These are phyloP conservation scores for Phaeosphaeria sp. DNA, from an alignment of 2,329 filamentous ascomycete species.

Conservation along the genomic window DNA sequence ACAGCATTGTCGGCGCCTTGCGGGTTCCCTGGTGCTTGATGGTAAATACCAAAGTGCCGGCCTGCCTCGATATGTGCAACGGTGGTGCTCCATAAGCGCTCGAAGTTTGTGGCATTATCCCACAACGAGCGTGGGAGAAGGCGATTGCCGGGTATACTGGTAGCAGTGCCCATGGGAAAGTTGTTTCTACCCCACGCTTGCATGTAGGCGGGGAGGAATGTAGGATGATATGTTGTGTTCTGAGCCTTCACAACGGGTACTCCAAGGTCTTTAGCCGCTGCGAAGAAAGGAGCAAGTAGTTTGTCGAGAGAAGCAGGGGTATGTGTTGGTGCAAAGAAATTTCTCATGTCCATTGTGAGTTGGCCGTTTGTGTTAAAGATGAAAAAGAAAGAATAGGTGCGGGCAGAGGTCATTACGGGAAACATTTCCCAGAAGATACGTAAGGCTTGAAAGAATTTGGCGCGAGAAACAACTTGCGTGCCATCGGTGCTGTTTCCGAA, in stretches of 20 bases:
- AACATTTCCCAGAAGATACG: conserved; percentile 7
- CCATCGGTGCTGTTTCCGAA: conserved; percentile 8
- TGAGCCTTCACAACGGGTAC: conserved; percentile 18
- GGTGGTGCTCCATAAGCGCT: conserved; percentile 17
- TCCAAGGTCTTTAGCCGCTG: conserved; percentile 10
- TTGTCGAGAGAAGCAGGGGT: conserved; percentile 12
- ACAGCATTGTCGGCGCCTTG: conserved; percentile 31
- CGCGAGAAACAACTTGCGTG: conserved; percentile 7
- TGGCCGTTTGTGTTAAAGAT: conserved; percentile 4
- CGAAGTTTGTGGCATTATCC: conserved; percentile 19
- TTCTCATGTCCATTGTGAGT: conserved; percentile 8
- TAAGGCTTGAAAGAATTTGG: conserved; percentile 25
- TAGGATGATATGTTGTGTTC: conserved; percentile 12
- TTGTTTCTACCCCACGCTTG: conserved; percentile 24
- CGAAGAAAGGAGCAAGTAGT: conserved; percentile 16
- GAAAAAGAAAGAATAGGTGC: conserved; percentile 12
- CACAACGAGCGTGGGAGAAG: conserved; percentile 27
- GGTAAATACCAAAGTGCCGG: conserved; percentile 23
- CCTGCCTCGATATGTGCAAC: conserved; percentile 23
- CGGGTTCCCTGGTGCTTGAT: conserved; percentile 27
- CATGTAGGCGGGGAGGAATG: conserved; percentile 21
- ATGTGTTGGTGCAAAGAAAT: conserved; percentile 17
- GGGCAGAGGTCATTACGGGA: conserved; percentile 5
- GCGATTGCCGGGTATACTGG: conserved; percentile 18
- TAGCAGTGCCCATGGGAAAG: conserved; percentile 10